A percentile compares a stretch with the other conserved stretches of the same genome.
These are phyloP conservation scores for Sarocladiaceae sp. DNA, from an alignment of 2,329 filamentous ascomycete species.

Conservation along the genomic window DNA sequence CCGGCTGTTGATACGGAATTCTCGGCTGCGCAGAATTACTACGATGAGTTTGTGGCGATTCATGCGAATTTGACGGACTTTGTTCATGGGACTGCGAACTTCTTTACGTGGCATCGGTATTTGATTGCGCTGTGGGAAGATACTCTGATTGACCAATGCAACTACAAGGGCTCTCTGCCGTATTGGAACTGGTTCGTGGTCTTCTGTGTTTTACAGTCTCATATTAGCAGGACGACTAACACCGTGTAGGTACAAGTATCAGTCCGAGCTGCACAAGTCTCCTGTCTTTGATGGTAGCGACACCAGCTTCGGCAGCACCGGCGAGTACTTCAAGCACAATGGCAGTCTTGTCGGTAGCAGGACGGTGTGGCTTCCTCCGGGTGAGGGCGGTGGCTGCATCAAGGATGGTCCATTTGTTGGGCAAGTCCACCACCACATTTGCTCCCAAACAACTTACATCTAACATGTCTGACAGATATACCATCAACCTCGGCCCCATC, in stretches of 20 bases:
- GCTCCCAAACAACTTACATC: too few relatives aligned
- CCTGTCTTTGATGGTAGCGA: constrained; percentile 36
- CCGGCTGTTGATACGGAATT: constrained; percentile 12
- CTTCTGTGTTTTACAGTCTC: neutral
- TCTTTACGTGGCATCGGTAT: constrained; percentile 16
- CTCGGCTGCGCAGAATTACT: constrained; percentile 13
- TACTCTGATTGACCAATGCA: constrained; percentile 14
- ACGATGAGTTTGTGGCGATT: constrained; percentile 19
- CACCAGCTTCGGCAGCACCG: constrained; percentile 34
- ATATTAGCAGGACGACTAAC: neutral
- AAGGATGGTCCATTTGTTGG: constrained; percentile 8
- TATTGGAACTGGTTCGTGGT: constrained; percentile 33
- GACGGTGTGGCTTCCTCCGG: constrained; percentile 26
- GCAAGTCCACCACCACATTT: neutral
- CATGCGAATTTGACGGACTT: constrained; percentile 14
- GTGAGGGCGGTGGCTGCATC: constrained; percentile 28
- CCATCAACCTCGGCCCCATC: constrained; percentile 25
- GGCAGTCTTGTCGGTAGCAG: constrained; percentile 17
- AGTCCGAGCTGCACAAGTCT: constrained; percentile 18
- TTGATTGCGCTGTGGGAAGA: constrained; percentile 14
- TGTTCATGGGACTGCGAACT: constrained; percentile 12
- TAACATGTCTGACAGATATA: constrained; percentile 14
- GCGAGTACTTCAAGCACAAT: constrained; percentile 24
- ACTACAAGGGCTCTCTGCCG: constrained; percentile 15
- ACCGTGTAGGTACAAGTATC: constrained; percentile 4